Evolutionary conservation across 768 basidiomycete genomes (phyloP), one percentile per base, ranked within the genome.

Genomic region (Termitomyces sp.): DNA sequence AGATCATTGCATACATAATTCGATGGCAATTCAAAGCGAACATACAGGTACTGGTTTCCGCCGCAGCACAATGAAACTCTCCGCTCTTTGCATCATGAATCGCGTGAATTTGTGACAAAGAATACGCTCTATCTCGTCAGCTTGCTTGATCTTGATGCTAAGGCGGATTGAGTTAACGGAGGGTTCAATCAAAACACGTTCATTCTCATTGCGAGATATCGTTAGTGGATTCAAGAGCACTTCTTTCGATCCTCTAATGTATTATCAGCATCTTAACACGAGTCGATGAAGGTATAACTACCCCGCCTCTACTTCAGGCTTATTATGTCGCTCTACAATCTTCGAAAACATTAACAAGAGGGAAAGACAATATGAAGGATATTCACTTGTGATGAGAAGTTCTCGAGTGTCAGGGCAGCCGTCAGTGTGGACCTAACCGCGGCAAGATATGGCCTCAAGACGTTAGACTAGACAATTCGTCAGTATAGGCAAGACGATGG

Each of bases 11-110:
- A 40, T 14, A 40, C 37, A 14, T 2, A 12, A 29, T 20, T 43
- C 10, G 20, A 53, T 54, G 25, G 47, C 25, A 20, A 29, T 51
- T 31, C 45, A 43, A 32, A 15, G 4, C 17, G 20, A 31, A 78
- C 86, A 69, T 66, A 93, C 95, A 63, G 85, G 81, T 45, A 98
- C 89, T 43, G 97, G 94, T 74, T 96, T 97, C 76, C 97, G 83
- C 72, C 97, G 86, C 71, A 99, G 83, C 68, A 99, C 93, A 62
- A 99, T 85, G 74, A 99, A 99, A 74, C 88, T 94, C 79, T 99
- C 97, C 31, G 97, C 97, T 61, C 97, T 82, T 78, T 96, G 94
- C 89, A 95, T 98, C 94, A 98, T 91, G 79, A 99, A 99, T 57
- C 97, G 83, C 25, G 95, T 97, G 75, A 99, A 98, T 74, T 98